phyloP scores from a whole-genome alignment of 169 alveolate genomes.

The Besnoitia besnoiti region DNA sequence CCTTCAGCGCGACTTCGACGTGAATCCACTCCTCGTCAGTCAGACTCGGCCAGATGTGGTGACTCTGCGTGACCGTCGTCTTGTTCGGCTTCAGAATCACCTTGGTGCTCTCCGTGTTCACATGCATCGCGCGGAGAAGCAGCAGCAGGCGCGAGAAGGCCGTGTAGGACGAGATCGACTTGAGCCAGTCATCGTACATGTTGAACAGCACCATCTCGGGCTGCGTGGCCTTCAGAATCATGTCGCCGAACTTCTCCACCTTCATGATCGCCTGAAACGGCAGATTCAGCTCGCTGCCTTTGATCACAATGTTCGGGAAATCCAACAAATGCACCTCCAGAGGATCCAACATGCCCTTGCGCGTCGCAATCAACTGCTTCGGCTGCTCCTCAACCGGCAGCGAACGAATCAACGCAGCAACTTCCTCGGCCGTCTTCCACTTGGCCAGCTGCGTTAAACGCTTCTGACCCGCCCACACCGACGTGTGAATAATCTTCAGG shows the following conservation, averaged over 20 bases:
- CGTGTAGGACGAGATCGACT: slow-evolving; percentile 96
- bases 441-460: slow-evolving; percentile 99
- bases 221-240: slow-evolving; percentile 98
- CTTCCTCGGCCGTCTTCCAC: slow-evolving; percentile 99
- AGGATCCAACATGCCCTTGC: slow-evolving; percentile 99
- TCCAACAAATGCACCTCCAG: slow-evolving; percentile 99
- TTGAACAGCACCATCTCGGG: slow-evolving; percentile 99
- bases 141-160: slow-evolving; percentile 97
- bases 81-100: slow-evolving; percentile 96
- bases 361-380: slow-evolving; percentile 98
- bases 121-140: slow-evolving; percentile 97
- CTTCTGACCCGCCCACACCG: slow-evolving; percentile 99
- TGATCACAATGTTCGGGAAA: slow-evolving; percentile 99
- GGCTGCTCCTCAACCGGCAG: slow-evolving; percentile 99
- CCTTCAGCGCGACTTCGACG: slow-evolving; percentile 98
- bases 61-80: slow-evolving; percentile 97
- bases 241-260: slow-evolving; percentile 99
- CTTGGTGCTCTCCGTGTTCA: slow-evolving; percentile 98
- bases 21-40: slow-evolving; percentile 99
- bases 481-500: slow-evolving; percentile 99
- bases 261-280: slow-evolving; percentile 99
- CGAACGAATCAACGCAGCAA: slow-evolving; percentile 99
- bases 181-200: slow-evolving; percentile 99
- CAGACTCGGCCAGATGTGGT: slow-evolving; percentile 99
- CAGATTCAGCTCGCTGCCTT: slow-evolving; percentile 97